Evolutionary conservation across 371 early-diverging fungal genomes (phyloP).

Genomic region (Mortierella sp.): DNA sequence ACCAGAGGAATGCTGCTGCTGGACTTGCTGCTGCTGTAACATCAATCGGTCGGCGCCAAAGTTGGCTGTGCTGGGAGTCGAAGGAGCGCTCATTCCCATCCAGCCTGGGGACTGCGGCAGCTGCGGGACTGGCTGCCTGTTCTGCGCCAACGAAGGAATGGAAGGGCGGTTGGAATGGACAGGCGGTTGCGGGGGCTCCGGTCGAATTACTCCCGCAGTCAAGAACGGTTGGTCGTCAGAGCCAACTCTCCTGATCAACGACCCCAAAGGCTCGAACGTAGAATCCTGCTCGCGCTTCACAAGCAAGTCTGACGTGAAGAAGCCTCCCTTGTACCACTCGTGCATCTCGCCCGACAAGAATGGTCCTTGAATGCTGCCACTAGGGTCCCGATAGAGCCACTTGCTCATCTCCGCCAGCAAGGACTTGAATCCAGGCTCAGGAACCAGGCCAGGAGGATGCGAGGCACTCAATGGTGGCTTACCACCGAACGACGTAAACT

Average conservation of each 20-base stretch:
- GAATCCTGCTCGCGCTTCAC: conserved; percentile 81
- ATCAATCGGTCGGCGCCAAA: conserved; percentile 52
- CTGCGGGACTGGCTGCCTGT: conserved; percentile 16
- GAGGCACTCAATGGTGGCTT: conserved; percentile 5
- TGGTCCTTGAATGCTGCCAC: conserved; percentile 79
- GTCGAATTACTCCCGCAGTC: conserved; percentile 51
- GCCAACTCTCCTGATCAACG: conserved; percentile 71
- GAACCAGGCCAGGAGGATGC: not conserved
- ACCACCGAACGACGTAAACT: conserved; percentile 28
- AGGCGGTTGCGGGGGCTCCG: conserved; percentile 23
- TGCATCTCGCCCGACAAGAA: conserved; percentile 88
- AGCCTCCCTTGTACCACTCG: conserved; percentile 89
- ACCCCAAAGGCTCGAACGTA: conserved; percentile 77
- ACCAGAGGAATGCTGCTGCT: conserved; percentile 44
- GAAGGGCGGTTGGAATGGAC: conserved; percentile 24
- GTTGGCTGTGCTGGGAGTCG: conserved; percentile 47
- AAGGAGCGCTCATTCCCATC: conserved; percentile 52
- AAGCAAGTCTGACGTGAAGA: conserved; percentile 78
- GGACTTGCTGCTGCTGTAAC: conserved; percentile 39
- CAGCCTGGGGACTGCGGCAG: conserved; percentile 30
- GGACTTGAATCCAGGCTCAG: conserved; percentile 24
- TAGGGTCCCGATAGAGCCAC: conserved; percentile 89
- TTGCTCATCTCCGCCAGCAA: conserved; percentile 61
- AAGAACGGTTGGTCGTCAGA: conserved; percentile 78
- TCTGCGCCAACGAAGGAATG: conserved; percentile 32